A percentile compares a stretch with the other conserved stretches of the same genome.
phyloP scores from a whole-genome alignment of 1,284 basidiomycete genomes.

The Ceratobasidium sp. region DNA sequence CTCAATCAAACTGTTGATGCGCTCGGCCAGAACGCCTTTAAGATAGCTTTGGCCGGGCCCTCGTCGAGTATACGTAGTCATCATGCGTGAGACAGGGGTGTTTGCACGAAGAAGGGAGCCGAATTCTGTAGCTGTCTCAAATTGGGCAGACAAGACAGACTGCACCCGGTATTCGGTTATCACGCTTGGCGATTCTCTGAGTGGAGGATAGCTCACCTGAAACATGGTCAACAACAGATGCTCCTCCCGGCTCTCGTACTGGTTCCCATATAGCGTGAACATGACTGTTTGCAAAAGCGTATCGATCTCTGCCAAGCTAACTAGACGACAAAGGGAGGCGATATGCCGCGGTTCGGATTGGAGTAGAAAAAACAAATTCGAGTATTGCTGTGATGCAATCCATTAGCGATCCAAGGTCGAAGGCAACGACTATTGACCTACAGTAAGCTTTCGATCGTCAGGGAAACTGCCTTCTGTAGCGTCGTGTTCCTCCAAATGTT shows the following conservation, averaged over 20 bases:
- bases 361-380: slow-evolving; percentile 97
- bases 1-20: slow-evolving; percentile 97
- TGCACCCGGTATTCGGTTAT: slow-evolving; percentile 50
- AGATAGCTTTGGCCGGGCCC: slow-evolving; percentile 98
- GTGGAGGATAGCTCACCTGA: slow-evolving; percentile 55
- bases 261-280: slow-evolving; percentile 99
- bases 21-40: slow-evolving; percentile 93
- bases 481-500: slow-evolving; percentile 94
- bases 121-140: slow-evolving; percentile 98
- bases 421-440: slow-evolving; percentile 44
- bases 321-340: slow-evolving; percentile 95
- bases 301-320: slow-evolving; percentile 95
- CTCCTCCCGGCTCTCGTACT: slow-evolving; percentile 98
- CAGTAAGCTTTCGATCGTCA: slow-evolving; percentile 85
- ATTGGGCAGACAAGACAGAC: slow-evolving; percentile 96
- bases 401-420: neutral
- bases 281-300: slow-evolving; percentile 99
- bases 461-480: slow-evolving; percentile 87
- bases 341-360: slow-evolving; percentile 98
- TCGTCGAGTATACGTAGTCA: slow-evolving; percentile 98
- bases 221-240: slow-evolving; percentile 99
- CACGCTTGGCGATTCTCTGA: neutral
- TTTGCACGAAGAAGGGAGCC: slow-evolving; percentile 96
- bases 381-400: slow-evolving; percentile 75
- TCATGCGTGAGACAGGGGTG: slow-evolving; percentile 99